phyloP scores from a whole-genome alignment of 1,284 basidiomycete species.

The Leucoagaricus sp. region DNA sequence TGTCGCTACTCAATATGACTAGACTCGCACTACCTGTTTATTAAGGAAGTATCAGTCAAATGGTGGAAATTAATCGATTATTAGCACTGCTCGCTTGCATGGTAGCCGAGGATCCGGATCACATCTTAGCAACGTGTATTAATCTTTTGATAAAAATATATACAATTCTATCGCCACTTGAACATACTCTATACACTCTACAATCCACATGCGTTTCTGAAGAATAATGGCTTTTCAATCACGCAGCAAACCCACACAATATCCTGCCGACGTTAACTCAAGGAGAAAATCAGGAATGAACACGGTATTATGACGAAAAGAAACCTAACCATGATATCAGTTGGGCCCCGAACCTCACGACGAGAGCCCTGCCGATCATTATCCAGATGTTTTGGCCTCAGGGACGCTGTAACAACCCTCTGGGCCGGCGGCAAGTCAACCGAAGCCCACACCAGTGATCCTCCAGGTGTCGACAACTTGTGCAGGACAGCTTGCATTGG shows the following conservation, averaged over 20 bases:
- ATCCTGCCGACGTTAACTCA: background rate
- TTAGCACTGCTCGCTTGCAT: no score
- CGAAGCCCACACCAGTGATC: no score
- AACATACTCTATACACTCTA: background rate
- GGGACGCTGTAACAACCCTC: no score
- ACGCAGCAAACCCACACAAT: background rate
- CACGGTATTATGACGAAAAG: background rate
- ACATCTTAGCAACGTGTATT: background rate
- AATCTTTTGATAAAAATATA: background rate
- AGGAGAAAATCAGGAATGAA: background rate
- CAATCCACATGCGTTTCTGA: background rate
- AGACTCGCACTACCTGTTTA: background rate
- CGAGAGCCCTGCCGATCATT: background rate
- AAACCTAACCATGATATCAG: background rate
- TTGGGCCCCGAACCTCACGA: background rate
- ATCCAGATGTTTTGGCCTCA: no score
- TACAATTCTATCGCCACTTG: background rate
- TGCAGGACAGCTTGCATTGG: no score
- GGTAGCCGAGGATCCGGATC: background rate
- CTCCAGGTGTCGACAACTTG: no score
- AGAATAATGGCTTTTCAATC: background rate
- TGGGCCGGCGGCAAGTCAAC: no score
- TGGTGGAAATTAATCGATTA: background rate
- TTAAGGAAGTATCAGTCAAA: background rate
- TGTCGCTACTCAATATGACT: background rate